phyloP scores from a whole-genome alignment of 2,329 filamentous ascomycete genomes.

The Fusarium sulawesiense region DNA sequence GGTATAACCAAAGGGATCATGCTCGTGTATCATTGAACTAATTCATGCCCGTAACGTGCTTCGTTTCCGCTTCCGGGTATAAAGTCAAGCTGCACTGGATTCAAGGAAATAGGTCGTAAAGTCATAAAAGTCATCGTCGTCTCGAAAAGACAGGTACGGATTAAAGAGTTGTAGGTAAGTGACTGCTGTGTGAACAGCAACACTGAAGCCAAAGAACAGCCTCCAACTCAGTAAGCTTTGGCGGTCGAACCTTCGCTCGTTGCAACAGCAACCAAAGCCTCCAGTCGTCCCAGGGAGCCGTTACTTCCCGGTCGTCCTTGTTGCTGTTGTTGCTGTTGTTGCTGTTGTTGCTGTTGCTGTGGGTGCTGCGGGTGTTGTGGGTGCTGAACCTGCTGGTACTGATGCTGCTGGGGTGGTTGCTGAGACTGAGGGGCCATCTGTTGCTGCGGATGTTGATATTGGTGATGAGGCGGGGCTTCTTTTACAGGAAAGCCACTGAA shows the following conservation, averaged over 20 bases:
- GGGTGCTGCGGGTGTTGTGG: constrained; percentile 8
- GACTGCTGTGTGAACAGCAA: neutral
- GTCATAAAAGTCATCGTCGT: constrained; percentile 43
- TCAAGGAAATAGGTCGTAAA: constrained; percentile 39
- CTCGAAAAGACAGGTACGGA: neutral
- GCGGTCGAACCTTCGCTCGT: constrained; percentile 58
- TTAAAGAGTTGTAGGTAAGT: neutral
- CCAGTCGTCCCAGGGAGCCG: constrained; percentile 54
- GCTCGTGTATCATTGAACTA: constrained; percentile 42
- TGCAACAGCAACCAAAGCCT: constrained; percentile 59
- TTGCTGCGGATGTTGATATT: constrained; percentile 33
- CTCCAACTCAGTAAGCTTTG: constrained; percentile 51
- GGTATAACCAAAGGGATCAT: constrained; percentile 7
- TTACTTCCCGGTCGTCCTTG: constrained; percentile 47
- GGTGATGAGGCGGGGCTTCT: constrained; percentile 47
- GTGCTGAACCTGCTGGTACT: constrained; percentile 35
- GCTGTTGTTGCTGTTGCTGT: constrained; percentile 44
- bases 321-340: constrained; percentile 45
- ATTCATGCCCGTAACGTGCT: constrained; percentile 38
- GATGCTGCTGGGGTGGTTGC: constrained; percentile 26
- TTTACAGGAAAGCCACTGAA: constrained; percentile 63
- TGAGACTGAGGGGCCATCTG: constrained; percentile 24
- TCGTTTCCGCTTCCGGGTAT: constrained; percentile 35
- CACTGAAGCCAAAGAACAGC: neutral
- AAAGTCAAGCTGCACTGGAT: constrained; percentile 13